These are phyloP conservation scores for Stevia rebaudiana DNA, from an alignment of 140 eudicot species.

Conservation along the genomic window DNA sequence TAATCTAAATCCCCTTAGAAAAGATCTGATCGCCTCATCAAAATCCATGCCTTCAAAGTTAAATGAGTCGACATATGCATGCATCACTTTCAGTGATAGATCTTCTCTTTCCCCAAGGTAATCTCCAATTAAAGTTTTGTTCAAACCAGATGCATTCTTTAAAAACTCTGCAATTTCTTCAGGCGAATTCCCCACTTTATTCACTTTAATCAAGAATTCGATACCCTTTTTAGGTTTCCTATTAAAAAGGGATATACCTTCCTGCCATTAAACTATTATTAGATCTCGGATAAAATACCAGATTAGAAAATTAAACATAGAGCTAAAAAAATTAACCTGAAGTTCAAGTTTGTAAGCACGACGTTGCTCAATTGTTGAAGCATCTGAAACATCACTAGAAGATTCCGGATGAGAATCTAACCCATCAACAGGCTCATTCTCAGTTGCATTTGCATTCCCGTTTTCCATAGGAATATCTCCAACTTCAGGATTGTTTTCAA, in stretches of 20 bases:
- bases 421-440: slow-evolving; percentile 65
- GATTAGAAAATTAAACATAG: slow-evolving; percentile 11
- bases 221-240: slow-evolving; percentile 93
- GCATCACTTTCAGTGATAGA: slow-evolving; percentile 89
- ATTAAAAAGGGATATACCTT: slow-evolving; percentile 94
- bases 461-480: slow-evolving; percentile 50
- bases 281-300: slow-evolving; percentile 29
- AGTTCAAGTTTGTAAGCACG: slow-evolving; percentile 97
- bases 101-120: slow-evolving; percentile 99
- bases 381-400: slow-evolving; percentile 85
- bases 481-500: slow-evolving; percentile 53
- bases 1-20: slow-evolving; percentile 80
- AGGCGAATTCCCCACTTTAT: slow-evolving; percentile 86
- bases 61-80: slow-evolving; percentile 89
- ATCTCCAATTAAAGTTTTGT: slow-evolving; percentile 86
- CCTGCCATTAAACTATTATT: slow-evolving; percentile 64
- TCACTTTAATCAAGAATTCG: slow-evolving; percentile 88
- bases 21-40: slow-evolving; percentile 89
- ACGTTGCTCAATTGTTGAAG: slow-evolving; percentile 83
- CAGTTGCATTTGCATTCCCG: slow-evolving; percentile 45
- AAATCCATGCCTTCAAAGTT: slow-evolving; percentile 87
- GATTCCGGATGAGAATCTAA: slow-evolving; percentile 78
- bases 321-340: slow-evolving; percentile 57
- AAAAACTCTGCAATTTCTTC: slow-evolving; percentile 88
- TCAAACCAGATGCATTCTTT: slow-evolving; percentile 74